phyloP scores from a whole-genome alignment of 2,329 filamentous ascomycete species.

The Sporothrix brunneoviolacea region DNA sequence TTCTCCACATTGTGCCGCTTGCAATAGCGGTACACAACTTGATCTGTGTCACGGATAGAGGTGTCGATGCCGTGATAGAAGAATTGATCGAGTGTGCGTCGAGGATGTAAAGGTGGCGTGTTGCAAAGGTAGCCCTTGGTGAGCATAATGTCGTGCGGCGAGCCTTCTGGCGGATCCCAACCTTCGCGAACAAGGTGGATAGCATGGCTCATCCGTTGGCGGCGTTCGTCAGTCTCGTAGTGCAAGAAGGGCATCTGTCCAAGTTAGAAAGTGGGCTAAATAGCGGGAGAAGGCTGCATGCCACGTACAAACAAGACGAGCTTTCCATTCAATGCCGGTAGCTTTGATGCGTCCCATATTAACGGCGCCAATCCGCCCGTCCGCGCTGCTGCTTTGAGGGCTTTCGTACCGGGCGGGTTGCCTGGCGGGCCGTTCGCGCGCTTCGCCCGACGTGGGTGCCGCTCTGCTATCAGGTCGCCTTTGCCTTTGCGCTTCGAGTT shows the following conservation, averaged over 20 bases:
- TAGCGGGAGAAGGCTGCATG: neutral
- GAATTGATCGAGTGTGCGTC: slow-evolving; percentile 59
- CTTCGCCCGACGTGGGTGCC: slow-evolving; percentile 29
- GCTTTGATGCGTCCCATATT: slow-evolving; percentile 25
- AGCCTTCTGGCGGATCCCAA: slow-evolving; percentile 23
- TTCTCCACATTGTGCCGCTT: slow-evolving; percentile 34
- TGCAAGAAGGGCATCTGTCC: slow-evolving; percentile 58
- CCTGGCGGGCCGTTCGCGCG: slow-evolving; percentile 30
- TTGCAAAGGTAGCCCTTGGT: slow-evolving; percentile 40
- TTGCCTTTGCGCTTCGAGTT: slow-evolving; percentile 30
- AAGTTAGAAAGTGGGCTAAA: slow-evolving; percentile 19
- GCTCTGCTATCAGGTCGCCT: slow-evolving; percentile 29
- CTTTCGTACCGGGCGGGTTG: slow-evolving; percentile 29
- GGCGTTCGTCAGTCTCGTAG: slow-evolving; percentile 52
- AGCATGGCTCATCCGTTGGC: slow-evolving; percentile 50
- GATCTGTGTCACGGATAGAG: slow-evolving; percentile 51
- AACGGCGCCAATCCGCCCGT: slow-evolving; percentile 15
- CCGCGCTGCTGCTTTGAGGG: slow-evolving; percentile 21
- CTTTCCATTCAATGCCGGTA: slow-evolving; percentile 25
- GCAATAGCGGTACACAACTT: slow-evolving; percentile 57
- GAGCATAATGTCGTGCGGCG: slow-evolving; percentile 37
- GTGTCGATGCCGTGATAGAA: slow-evolving; percentile 61
- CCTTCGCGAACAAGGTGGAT: slow-evolving; percentile 31
- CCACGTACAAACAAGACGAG: slow-evolving; percentile 30
- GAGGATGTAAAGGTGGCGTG: slow-evolving; percentile 47